Conservation (phyloP, 306 rosid species). For the Vigna nakashimae region DNA sequence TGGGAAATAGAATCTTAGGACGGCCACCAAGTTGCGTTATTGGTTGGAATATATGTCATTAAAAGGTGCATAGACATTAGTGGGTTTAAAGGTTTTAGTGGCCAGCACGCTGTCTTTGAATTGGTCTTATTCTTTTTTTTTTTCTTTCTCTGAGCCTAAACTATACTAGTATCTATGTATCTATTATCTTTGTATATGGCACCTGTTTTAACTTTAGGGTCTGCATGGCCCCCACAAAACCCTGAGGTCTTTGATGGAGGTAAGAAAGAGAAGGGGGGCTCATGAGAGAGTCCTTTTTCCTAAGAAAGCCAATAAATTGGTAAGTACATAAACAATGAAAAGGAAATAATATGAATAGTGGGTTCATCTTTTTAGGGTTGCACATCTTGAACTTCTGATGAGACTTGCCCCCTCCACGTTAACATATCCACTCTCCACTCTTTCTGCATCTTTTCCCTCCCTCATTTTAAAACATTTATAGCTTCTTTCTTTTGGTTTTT, state of each 20-base stretch:
- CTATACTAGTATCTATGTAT: not conserved
- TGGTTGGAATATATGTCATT: constrained; percentile 64
- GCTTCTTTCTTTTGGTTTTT: constrained; percentile 46
- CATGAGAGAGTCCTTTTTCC: constrained; percentile 57
- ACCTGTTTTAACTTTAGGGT: constrained; percentile 38
- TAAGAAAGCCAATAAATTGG: constrained; percentile 38
- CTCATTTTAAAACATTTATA: constrained; percentile 30
- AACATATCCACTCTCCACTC: constrained; percentile 44
- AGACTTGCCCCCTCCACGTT: constrained; percentile 77
- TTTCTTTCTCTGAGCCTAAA: constrained; percentile 18
- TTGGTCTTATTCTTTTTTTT: constrained; percentile 36
- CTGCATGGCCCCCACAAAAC: constrained; percentile 56
- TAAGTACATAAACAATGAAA: constrained; percentile 46
- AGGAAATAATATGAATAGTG: constrained; percentile 52
- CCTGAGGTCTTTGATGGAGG: constrained; percentile 49
- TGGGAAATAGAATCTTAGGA: constrained; percentile 75
- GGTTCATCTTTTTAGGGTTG: constrained; percentile 69
- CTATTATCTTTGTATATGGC: constrained; percentile 46
- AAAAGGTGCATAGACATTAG: constrained; percentile 63
- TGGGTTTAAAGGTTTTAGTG: constrained; percentile 65
- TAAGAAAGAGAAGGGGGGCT: constrained; percentile 38
- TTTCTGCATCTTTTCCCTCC: constrained; percentile 29
- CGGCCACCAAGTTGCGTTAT: constrained; percentile 67
- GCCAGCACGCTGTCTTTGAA: constrained; percentile 66
- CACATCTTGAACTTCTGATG: constrained; percentile 58